A percentile compares a stretch with the other conserved stretches of the same genome.
Conservation (phyloP, 164 flowering plant species). For the Platanus orientalis region DNA sequence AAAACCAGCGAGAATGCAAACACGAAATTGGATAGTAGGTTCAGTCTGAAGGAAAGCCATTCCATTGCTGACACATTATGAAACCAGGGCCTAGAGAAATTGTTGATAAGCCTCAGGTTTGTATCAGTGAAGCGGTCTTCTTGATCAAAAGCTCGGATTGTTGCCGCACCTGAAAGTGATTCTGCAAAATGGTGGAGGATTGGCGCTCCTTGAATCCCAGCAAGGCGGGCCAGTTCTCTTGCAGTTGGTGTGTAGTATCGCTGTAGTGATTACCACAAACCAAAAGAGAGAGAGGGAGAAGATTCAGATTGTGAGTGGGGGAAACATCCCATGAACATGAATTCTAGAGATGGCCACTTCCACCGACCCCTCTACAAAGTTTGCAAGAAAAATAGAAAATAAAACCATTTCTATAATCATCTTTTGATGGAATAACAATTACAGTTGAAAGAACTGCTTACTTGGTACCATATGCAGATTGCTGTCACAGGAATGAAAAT, state of each 20-base stretch:
- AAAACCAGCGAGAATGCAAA: slow-evolving; percentile 78
- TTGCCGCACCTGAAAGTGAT: slow-evolving; percentile 84
- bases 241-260: slow-evolving; percentile 85
- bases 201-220: slow-evolving; percentile 78
- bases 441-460: slow-evolving; percentile 20
- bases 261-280: slow-evolving; percentile 32
- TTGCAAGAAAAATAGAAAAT: not conserved
- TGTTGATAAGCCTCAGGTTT: slow-evolving; percentile 59
- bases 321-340: not conserved
- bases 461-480: slow-evolving; percentile 90
- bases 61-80: slow-evolving; percentile 63
- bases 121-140: slow-evolving; percentile 48
- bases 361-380: not conserved
- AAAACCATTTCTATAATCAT: not conserved
- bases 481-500: slow-evolving; percentile 87
- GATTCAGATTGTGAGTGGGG: slow-evolving; percentile 1
- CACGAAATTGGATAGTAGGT: slow-evolving; percentile 69
- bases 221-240: slow-evolving; percentile 82
- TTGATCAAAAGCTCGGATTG: slow-evolving; percentile 83
- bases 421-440: not conserved
- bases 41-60: slow-evolving; percentile 39
- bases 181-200: slow-evolving; percentile 94
- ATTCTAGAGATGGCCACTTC: not conserved
- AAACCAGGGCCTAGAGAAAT: slow-evolving; percentile 18
- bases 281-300: not conserved